Evolutionary conservation across 345 rosid species (phyloP), one percentile per base, ranked within the genome.

Genomic region (Cardamine resedifolia): DNA sequence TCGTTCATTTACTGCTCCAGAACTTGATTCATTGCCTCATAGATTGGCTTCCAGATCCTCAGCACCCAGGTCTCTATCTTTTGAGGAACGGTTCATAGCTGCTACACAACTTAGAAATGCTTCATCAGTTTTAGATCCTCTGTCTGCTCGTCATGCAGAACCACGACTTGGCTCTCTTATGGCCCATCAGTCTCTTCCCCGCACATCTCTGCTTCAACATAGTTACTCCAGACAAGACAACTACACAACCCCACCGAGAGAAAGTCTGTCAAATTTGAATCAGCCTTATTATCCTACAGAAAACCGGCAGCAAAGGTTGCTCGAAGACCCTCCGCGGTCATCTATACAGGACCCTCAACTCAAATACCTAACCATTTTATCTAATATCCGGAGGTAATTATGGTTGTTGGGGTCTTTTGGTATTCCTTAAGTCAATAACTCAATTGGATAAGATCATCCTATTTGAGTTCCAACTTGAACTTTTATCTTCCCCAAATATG

Each of bases 331-430:
- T 73, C 38, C 62, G 1, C 84, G 72, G 59, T 75, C 68, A 38
- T 75, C 76, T 68, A 74, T 69, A 7, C 74, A 72, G 19, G 74
- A 72, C 12, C 81, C 81, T 72, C 77, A 72, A 55, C 81, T 73
- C 72, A 73, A 78, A 67, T 73, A 78, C 72, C 60, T 73, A 11
- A 68, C 81, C 33, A 62, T 73, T 63, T 47, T 73, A 55, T 68
- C 81, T 34, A 68, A 73, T 73, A 73, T 78, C 23, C 78, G 75
- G 20, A 73, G 81, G 81, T 78, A 72, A 66, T 33, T 67, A 16
- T 65, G 57, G 11, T 26, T 52, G 23, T 48, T 33, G 56, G n/a
- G 7, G 14, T 11, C 53, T 56, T 39, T 59, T 39, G n/a, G 58
- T 55, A 50, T 56, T 61, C 7, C 50, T 26, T 62, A 15, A 14